A percentile compares a stretch with the other conserved stretches of the same genome.
These are phyloP conservation scores for Aegilops tauschii DNA, from an alignment of 176 grass and related monocot species.

Conservation along the genomic window DNA sequence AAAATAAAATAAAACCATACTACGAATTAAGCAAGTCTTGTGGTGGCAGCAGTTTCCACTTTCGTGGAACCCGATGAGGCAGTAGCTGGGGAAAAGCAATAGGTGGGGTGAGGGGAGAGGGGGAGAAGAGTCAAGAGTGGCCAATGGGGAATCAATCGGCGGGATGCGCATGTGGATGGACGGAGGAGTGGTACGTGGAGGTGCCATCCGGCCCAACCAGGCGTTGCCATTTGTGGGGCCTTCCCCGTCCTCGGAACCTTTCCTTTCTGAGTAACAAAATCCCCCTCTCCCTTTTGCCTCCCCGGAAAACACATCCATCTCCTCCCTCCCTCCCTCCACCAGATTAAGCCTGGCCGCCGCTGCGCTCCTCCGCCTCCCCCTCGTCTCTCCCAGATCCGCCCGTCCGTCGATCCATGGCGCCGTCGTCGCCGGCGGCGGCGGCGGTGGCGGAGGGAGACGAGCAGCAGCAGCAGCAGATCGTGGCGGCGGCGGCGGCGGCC, in stretches of 20 bases:
- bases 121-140: too few relatives aligned
- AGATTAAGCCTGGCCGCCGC: background rate
- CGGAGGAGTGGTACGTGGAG: background rate
- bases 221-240: slow-evolving; percentile 57
- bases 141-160: background rate
- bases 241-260: slow-evolving; percentile 25
- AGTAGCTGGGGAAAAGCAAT: background rate
- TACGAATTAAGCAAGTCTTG: background rate
- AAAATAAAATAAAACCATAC: background rate
- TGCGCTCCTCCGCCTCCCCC: background rate
- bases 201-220: slow-evolving; percentile 3
- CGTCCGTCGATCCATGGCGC: background rate
- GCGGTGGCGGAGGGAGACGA: background rate
- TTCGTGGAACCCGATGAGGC: background rate
- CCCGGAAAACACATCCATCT: background rate
- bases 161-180: background rate
- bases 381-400: background rate
- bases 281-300: background rate
- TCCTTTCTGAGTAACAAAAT: slow-evolving; percentile 58
- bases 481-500: background rate
- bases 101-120: too few relatives aligned
- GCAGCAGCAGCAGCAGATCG: slow-evolving; percentile 15
- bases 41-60: background rate
- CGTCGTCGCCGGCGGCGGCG: background rate
- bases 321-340: slow-evolving; percentile 2